These are phyloP conservation scores for Flaveria linearis DNA, from an alignment of 129 eudicot genomes.

Conservation along the genomic window DNA sequence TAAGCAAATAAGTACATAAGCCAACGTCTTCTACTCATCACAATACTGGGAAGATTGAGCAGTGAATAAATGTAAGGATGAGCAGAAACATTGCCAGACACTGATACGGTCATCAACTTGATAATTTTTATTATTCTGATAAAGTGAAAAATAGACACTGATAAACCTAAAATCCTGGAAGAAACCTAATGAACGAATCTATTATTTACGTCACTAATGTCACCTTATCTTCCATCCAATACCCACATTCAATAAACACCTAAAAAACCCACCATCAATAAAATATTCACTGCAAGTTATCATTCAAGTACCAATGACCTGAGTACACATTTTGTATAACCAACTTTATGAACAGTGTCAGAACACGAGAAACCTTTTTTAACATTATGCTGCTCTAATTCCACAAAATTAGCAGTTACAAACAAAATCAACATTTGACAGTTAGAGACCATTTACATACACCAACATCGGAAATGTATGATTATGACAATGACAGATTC, in stretches of 20 bases:
- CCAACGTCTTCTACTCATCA: background rate
- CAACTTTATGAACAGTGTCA: constrained; percentile 1
- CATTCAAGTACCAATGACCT: background rate
- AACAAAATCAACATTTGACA: constrained; percentile 6
- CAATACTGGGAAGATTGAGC: constrained; percentile 3
- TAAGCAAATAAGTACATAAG: constrained; percentile 11
- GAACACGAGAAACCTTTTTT: background rate
- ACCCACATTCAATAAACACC: background rate
- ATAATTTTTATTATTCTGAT: background rate
- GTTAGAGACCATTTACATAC: background rate
- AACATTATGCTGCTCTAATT: background rate
- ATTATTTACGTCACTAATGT: background rate
- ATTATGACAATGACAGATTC: background rate
- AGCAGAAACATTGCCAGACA: background rate
- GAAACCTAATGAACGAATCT: background rate
- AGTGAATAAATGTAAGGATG: constrained; percentile 14
- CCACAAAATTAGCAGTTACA: background rate
- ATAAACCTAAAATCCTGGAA: background rate
- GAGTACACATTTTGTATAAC: background rate
- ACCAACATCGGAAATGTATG: background rate
- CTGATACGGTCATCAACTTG: background rate
- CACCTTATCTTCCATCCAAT: background rate
- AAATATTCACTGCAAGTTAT: constrained; percentile 1
- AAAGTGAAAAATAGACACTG: background rate
- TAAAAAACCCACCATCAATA: background rate